Evolutionary conservation across 331 rosid species (phyloP).

Genomic region (Phaseolus coccineus): DNA sequence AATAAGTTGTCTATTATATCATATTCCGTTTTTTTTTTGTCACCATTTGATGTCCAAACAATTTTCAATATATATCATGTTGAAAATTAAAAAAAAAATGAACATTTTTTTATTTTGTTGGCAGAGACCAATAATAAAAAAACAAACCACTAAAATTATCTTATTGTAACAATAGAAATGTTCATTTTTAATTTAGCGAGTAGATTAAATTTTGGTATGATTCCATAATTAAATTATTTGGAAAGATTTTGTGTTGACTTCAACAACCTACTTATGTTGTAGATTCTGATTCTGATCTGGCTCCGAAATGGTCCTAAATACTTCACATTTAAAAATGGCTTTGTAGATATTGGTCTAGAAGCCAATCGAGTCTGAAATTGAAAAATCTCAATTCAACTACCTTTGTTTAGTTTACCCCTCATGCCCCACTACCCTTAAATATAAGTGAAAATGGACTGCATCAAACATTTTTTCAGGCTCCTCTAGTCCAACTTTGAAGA

Average conservation of each 20-base stretch:
- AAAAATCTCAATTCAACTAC: neutral
- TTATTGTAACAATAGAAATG: too few species aligned
- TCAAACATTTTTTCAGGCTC: neutral
- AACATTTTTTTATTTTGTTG: neutral
- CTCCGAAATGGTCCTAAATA: neutral
- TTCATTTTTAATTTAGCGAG: neutral
- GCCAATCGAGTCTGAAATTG: neutral
- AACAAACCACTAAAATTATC: neutral
- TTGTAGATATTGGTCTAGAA: neutral
- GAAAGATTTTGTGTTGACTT: neutral
- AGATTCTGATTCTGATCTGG: neutral
- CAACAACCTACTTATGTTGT: neutral
- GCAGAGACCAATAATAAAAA: neutral
- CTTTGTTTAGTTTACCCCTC: neutral
- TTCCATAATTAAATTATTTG: neutral
- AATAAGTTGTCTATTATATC: too few species aligned
- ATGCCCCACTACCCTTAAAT: neutral
- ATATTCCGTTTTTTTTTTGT: too few species aligned
- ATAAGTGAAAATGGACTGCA: neutral
- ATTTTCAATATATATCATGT: too few species aligned
- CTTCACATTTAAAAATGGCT: neutral
- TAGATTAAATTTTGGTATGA: neutral
- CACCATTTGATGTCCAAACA: too few species aligned
- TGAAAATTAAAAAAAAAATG: too few species aligned
- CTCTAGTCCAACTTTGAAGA: conserved; percentile 39